Evolutionary conservation across 306 rosid species (phyloP), one percentile per base, ranked within the genome.

Genomic region (Cucurbita argyrosperma): DNA sequence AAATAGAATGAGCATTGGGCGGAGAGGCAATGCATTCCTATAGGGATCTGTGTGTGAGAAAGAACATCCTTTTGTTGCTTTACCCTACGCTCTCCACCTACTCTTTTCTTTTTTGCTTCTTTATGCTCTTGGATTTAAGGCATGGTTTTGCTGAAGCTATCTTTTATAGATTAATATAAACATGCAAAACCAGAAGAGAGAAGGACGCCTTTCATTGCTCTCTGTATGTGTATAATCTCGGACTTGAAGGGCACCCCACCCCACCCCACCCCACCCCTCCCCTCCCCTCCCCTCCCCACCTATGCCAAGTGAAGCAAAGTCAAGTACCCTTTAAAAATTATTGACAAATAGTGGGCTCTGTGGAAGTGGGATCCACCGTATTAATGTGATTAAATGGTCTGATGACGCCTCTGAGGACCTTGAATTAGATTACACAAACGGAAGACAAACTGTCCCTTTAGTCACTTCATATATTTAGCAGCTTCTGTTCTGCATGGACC

Each of bases 41-140:
- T 87, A 81, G 88, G 97, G 91, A 91, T 91, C 91, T 71, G 93
- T 91, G 93, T 76, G 50, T 81, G 91, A 83, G 91, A 91, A 87
- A 91, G 90, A 85, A 90, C 82, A 85, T 57, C 57, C 84, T 88
- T 91, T 87, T 79, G 84, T 87, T 79, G 84, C 87, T 84, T 83
- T 85, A 74, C 52, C 75, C 67, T 76, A 62, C 88, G 74, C 80
- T 75, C 77, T 75, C 71, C 49, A 63, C 42, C 51, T 70, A 66
- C 78, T 61, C 75, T 72, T 65, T 65, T 77, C 74, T 60, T 73
- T 75, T 76, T 84, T 83, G 56, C 85, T 83, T 78, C 74, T 65
- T 83, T 68, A 38, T 82, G 53, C 51, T 77, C 26, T 39, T 83
- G 65, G 72, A 43, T 19, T 66, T 43, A 66, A 66, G 72, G 39